Percentiles rank a stretch among this genome's conserved stretches.
Evolutionary conservation across 2,329 filamentous ascomycete genomes (phyloP).

Genomic region (Clonostachys chloroleuca): DNA sequence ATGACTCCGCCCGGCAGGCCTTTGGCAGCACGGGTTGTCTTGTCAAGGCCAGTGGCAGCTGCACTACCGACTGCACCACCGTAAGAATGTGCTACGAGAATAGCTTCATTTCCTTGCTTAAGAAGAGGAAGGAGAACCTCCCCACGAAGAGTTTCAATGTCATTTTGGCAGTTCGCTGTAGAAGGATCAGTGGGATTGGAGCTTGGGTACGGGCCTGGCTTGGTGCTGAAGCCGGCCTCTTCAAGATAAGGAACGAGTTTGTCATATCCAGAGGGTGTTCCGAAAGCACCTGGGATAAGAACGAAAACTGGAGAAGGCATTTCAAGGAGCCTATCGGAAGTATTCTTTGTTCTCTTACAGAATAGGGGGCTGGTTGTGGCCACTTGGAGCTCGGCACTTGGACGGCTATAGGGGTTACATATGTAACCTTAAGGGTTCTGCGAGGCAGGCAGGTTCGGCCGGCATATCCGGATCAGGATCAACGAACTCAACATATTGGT

Average conservation of each 20-base stretch:
- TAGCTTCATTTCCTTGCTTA: conserved; percentile 28
- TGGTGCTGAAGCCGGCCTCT: neutral
- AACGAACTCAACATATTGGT: too few species aligned
- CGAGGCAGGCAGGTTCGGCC: too few species aligned
- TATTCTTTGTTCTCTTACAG: too few species aligned
- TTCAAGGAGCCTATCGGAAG: too few species aligned
- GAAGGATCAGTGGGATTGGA: neutral
- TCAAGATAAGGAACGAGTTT: neutral
- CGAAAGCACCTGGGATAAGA: neutral
- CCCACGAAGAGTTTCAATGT: neutral
- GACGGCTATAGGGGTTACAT: too few species aligned
- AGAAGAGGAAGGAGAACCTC: neutral
- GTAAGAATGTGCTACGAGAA: conserved; percentile 43
- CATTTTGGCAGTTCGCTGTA: neutral
- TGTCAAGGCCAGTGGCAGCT: conserved; percentile 35
- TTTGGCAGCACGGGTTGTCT: conserved; percentile 3
- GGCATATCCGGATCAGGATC: too few species aligned
- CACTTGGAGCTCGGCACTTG: too few species aligned
- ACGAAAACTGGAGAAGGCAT: neutral
- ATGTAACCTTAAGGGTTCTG: too few species aligned
- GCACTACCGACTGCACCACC: conserved; percentile 40
- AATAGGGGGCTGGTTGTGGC: too few species aligned
- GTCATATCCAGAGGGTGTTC: neutral
- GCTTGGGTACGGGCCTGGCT: neutral
- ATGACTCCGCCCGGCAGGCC: conserved; percentile 26